Percentiles rank a stretch among this genome's conserved stretches.
phyloP scores from a whole-genome alignment of 2,329 filamentous ascomycete genomes.

The Alternaria sp. region DNA sequence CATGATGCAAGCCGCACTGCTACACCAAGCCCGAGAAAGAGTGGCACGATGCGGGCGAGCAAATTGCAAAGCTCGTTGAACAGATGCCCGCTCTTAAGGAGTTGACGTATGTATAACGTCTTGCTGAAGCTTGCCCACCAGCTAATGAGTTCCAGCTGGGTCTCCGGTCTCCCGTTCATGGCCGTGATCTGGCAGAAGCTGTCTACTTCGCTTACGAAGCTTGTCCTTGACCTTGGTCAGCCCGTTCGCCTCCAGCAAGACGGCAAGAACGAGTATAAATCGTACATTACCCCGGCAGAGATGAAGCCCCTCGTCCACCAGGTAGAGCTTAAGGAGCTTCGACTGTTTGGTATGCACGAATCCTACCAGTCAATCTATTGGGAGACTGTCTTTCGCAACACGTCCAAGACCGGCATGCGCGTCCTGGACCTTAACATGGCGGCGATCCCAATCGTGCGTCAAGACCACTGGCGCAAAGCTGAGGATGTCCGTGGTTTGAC shows the following conservation, averaged over 20 bases:
- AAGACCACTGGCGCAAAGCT: constrained; percentile 35
- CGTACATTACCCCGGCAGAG: constrained; percentile 35
- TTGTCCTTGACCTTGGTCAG: constrained; percentile 41
- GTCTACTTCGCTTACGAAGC: constrained; percentile 34
- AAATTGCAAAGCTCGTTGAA: constrained; percentile 31
- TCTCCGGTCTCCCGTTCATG: constrained; percentile 39
- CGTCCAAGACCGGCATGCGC: constrained; percentile 28
- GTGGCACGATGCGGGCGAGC: constrained; percentile 28
- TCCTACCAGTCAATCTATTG: constrained; percentile 41
- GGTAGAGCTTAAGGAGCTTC: constrained; percentile 39
- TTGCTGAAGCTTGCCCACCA: neutral
- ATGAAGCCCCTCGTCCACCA: constrained; percentile 38
- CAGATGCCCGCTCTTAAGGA: constrained; percentile 37
- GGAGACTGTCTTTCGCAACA: constrained; percentile 44
- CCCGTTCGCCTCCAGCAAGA: constrained; percentile 31
- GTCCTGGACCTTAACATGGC: constrained; percentile 44
- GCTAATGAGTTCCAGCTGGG: constrained; percentile 37
- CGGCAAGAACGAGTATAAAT: constrained; percentile 20
- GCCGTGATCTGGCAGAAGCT: constrained; percentile 33
- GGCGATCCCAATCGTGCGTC: constrained; percentile 35
- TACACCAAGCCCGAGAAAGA: constrained; percentile 15
- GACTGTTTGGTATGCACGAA: constrained; percentile 40
- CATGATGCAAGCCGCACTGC: constrained; percentile 2
- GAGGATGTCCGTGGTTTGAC: constrained; percentile 33
- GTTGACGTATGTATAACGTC: constrained; percentile 35